These are phyloP conservation scores for Neofusicoccum ribis DNA, from an alignment of 2,329 filamentous ascomycete species.

Conservation along the genomic window DNA sequence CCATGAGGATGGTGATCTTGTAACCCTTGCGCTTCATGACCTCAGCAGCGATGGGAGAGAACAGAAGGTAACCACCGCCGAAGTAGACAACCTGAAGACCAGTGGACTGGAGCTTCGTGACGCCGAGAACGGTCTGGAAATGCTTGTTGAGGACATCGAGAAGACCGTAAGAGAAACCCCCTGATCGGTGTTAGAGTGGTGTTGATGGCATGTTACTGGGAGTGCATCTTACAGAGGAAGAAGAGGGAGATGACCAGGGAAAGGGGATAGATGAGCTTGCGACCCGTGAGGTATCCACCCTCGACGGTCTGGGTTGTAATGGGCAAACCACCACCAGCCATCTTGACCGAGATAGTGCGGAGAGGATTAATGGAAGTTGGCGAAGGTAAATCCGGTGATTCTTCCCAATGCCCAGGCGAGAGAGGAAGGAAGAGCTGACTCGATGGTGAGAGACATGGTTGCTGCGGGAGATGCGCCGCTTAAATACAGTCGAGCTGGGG, in stretches of 20 bases:
- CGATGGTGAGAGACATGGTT: neutral
- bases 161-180: constrained; percentile 13
- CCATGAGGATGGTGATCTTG: constrained; percentile 47
- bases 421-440: neutral
- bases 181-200: neutral
- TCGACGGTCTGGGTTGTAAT: neutral
- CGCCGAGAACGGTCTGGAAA: constrained; percentile 73
- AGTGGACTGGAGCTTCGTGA: constrained; percentile 44
- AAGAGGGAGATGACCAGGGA: constrained; percentile 16
- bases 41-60: constrained; percentile 45
- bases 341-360: neutral
- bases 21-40: constrained; percentile 47
- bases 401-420: neutral
- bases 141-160: constrained; percentile 74
- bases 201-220: too few species aligned
- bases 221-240: neutral
- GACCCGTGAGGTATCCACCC: constrained; percentile 12
- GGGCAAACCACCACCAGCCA: constrained; percentile 16
- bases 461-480: neutral
- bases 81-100: constrained; percentile 47
- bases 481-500: neutral
- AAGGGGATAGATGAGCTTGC: constrained; percentile 20
- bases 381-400: neutral
- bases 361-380: neutral
- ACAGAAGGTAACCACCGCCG: constrained; percentile 44